Evolutionary conservation across 208 protist genomes (phyloP).

Genomic region (Acanthamoeba lenticulata): DNA sequence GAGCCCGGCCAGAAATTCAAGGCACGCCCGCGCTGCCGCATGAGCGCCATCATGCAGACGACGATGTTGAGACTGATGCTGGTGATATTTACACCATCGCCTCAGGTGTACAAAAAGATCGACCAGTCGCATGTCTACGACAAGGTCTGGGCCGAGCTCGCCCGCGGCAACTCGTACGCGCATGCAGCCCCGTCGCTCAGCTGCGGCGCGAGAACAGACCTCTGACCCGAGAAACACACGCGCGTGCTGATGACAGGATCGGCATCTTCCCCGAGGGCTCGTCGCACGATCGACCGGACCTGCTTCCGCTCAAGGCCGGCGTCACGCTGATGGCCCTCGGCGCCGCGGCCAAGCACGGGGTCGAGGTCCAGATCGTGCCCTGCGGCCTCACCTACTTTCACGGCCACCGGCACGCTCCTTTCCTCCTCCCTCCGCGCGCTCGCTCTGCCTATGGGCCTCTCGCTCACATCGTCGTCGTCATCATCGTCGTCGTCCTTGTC

Average conservation of each 20-base stretch:
- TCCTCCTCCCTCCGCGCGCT: not conserved
- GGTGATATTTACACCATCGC: not conserved
- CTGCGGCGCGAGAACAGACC: no score
- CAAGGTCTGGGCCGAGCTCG: not conserved
- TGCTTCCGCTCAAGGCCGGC: conserved; percentile 59
- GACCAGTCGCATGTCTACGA: conserved; percentile 51
- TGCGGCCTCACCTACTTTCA: conserved; percentile 54
- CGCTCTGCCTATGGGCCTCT: no score
- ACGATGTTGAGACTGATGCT: not conserved
- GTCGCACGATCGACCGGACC: conserved; percentile 33
- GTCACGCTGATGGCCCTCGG: conserved; percentile 56
- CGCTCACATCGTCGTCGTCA: no score
- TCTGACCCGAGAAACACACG: no score
- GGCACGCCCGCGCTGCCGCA: not conserved
- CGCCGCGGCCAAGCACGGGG: not conserved
- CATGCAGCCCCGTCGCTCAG: not conserved
- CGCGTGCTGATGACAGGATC: no score
- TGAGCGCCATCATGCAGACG: not conserved
- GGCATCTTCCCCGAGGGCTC: conserved; percentile 58
- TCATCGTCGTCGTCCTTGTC: not conserved
- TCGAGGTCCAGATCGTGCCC: conserved; percentile 7
- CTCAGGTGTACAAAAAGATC: not conserved
- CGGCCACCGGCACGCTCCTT: not conserved
- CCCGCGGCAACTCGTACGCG: not conserved
- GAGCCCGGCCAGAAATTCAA: not conserved